Evolutionary conservation across 805 yeast species (phyloP).

Genomic region (Wickerhamomyces xylosicus): DNA sequence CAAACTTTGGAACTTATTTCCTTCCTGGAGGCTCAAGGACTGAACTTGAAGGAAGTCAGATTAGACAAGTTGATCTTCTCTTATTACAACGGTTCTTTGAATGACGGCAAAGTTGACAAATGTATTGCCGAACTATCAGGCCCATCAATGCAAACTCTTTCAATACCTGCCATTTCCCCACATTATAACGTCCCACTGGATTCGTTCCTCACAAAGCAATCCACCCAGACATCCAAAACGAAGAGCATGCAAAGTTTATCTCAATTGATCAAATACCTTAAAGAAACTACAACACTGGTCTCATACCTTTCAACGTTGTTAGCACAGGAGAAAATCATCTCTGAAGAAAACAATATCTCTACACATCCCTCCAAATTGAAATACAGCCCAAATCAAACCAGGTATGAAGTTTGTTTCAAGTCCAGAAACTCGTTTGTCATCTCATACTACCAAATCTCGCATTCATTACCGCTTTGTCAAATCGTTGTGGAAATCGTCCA

Average conservation of each 20-base stretch:
- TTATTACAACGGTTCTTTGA: conserved; percentile 6
- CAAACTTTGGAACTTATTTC: conserved; percentile 17
- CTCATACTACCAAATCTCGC: no score
- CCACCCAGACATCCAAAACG: no score
- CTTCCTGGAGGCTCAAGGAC: conserved; percentile 12
- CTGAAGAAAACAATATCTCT: no score
- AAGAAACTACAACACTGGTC: neutral
- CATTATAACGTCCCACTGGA: neutral
- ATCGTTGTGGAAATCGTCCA: no score
- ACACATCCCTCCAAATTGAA: no score
- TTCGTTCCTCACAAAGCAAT: neutral
- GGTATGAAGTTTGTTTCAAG: no score
- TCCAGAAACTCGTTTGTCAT: no score
- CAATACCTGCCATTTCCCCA: neutral
- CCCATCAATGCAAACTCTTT: neutral
- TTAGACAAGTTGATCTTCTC: conserved; percentile 18
- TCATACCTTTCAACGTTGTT: neutral
- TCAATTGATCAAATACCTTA: neutral
- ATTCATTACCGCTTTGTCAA: no score
- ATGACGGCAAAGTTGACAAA: neutral
- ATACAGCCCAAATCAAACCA: no score
- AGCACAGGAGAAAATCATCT: no score
- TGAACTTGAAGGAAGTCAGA: conserved; percentile 15
- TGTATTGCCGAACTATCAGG: neutral
- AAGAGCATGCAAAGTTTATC: neutral